Evolutionary conservation across 1,139 yeast genomes (phyloP).

Genomic region (Hemisphaericaspora subhashii): DNA sequence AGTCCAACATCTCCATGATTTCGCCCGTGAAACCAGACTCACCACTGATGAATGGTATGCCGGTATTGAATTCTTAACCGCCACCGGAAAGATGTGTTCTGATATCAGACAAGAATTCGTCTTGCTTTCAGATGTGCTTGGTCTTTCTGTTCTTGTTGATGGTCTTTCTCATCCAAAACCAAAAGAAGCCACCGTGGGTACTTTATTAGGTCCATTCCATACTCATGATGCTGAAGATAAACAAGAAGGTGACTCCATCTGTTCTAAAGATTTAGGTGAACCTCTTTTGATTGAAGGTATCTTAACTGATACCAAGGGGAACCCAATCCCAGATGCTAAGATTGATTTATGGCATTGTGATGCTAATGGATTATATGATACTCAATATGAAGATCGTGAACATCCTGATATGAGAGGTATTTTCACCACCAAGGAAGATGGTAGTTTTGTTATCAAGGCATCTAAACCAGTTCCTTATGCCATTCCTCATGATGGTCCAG

Average conservation of each 20-base stretch:
- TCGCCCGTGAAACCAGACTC: slow-evolving; percentile 31
- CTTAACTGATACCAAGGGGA: slow-evolving; percentile 25
- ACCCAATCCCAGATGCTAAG: slow-evolving; percentile 26
- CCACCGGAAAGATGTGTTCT: slow-evolving; percentile 29
- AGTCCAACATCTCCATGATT: slow-evolving; percentile 31
- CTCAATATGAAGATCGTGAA: slow-evolving; percentile 24
- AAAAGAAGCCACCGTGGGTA: slow-evolving; percentile 28
- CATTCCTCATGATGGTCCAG: slow-evolving; percentile 42
- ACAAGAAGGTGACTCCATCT: slow-evolving; percentile 25
- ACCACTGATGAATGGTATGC: slow-evolving; percentile 33
- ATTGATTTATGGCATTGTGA: slow-evolving; percentile 42
- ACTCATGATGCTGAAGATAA: slow-evolving; percentile 31
- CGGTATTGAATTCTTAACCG: slow-evolving; percentile 28
- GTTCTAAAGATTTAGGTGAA: slow-evolving; percentile 30
- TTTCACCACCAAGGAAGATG: slow-evolving; percentile 25
- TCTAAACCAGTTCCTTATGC: slow-evolving; percentile 37
- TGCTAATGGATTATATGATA: slow-evolving; percentile 37
- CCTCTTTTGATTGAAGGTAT: slow-evolving; percentile 22
- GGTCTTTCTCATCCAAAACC: slow-evolving; percentile 33
- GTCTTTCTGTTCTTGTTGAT: slow-evolving; percentile 32
- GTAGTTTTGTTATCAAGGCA: slow-evolving; percentile 27
- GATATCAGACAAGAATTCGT: slow-evolving; percentile 33
- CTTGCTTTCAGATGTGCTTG: slow-evolving; percentile 29
- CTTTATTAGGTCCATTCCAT: slow-evolving; percentile 35
- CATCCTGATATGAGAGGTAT: slow-evolving; percentile 35